Evolutionary conservation across 192 early-diverging fungal genomes (phyloP), one percentile per base, ranked within the genome.

Genomic region (Backusella westeae): DNA sequence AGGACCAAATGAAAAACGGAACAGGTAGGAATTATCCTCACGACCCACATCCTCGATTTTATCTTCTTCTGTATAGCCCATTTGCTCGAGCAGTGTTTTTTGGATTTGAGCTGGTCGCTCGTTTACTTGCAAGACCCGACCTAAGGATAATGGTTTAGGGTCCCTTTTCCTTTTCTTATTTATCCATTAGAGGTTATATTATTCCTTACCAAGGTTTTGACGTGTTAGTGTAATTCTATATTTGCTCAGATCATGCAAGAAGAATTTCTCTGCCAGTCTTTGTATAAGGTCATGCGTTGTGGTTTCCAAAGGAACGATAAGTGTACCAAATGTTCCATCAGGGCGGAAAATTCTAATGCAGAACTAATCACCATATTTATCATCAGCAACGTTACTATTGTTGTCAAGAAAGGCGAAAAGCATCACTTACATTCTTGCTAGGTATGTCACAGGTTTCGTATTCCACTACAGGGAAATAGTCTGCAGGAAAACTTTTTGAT

Each of bases 1-100:
- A 19, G 84, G 79, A 12, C 81, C 84, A 79, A 96, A 90, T 4
- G 90, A 90, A 75, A 96, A 95, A n/a, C 93, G 89, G 80, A 90
- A 91, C 21, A 95, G 76, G 49, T 95, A 95, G 52, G 92, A 94
- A 83, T 94, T 95, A 77, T 96, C 94, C 72, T 96, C 95, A 66
- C 95, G 84, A 4, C 93, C 93, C 26, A 95, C 83, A 35, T 92
- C 85, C 65, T 94, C 91, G 9, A 96, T 85, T 74, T 89, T 90
- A 81, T 97, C 95, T 52, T 88, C 81, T 29, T 88, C 88, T 14
- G 87, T 87, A 73, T 97, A 96, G 23, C 96, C 96, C 74, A 93
- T 89, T 80, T 93, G 90, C 77, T 94, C 87, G 59, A 97, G 80
- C 23, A 89, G 84, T 69, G 80, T 88, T 65, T 92, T 90, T 67